These are phyloP conservation scores for Bipolaris sorokiniana DNA, from an alignment of 2,329 filamentous ascomycete species.

Conservation along the genomic window DNA sequence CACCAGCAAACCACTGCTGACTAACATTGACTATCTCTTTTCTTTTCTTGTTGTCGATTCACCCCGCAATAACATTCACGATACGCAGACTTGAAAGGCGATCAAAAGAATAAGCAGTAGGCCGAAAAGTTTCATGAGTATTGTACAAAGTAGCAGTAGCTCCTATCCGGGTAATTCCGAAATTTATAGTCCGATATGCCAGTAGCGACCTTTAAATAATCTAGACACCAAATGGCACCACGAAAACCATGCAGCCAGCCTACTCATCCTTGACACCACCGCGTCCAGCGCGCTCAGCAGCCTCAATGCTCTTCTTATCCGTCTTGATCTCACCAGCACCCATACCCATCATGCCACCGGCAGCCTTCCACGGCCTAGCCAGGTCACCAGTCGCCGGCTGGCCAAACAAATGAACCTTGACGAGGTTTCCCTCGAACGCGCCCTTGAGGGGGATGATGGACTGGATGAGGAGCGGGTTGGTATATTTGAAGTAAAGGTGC, in stretches of 20 bases:
- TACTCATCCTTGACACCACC: conserved; percentile 62
- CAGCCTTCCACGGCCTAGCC: conserved; percentile 92
- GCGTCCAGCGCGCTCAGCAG: conserved; percentile 57
- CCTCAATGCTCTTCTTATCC: conserved; percentile 69
- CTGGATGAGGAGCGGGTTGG: conserved; percentile 98
- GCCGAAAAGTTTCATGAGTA: too few relatives aligned
- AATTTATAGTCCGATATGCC: too few relatives aligned
- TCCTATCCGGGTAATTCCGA: too few relatives aligned
- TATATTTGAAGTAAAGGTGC: conserved; percentile 99
- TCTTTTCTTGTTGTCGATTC: too few relatives aligned
- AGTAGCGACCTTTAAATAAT: not conserved
- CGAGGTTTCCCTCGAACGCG: conserved; percentile 90
- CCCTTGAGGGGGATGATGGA: conserved; percentile 97
- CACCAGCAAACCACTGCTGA: too few relatives aligned
- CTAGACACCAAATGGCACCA: not conserved
- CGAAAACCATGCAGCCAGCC: not conserved
- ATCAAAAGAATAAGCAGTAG: too few relatives aligned
- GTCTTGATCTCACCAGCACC: conserved; percentile 78
- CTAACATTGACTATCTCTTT: too few relatives aligned
- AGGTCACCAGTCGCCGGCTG: conserved; percentile 87
- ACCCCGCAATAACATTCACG: too few relatives aligned
- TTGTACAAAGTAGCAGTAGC: too few relatives aligned
- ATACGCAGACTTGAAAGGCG: too few relatives aligned
- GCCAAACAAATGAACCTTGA: conserved; percentile 94
- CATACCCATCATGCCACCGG: conserved; percentile 81